Base-by-base conservation (phyloP, 2,329 filamentous ascomycete genomes). In the Dothidotthia symphoricarpi region DNA sequence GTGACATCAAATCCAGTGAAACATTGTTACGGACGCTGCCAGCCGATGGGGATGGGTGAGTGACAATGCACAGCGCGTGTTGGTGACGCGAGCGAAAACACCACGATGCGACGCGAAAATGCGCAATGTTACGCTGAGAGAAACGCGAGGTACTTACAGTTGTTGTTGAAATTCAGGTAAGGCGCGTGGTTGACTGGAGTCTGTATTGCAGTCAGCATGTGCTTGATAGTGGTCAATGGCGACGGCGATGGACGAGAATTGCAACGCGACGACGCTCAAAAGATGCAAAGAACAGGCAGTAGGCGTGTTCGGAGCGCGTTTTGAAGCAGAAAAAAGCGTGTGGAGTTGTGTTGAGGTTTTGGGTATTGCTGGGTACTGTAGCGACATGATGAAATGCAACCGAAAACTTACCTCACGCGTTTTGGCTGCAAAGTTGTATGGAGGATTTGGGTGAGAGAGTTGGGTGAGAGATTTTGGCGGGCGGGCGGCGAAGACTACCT, bases 391-490 rank as follows among this genome's bases (percentile, higher is more conserved):
- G 41, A 40, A 32, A 42, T 31, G 43, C 48, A 58, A 55, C 51
- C 58, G 61, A 60, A 46, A 47, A 65, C 62, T 57, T 46, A 64
- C 62, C 56, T 56, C 53, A 55, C 36, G 47, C 43, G 43, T 41
- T 47, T 55, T 51, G 46, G 43, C 36, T 34, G 47, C 41, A 49
- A 41, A 44, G 40, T 44, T 43, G 36, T 47, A 40, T 38, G 48
- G 39, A 39, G 42, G 43, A 45, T 39, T 38, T 49, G 40, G 37
- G 44, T 47, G 43, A 43, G 42, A 40, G 42, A 38, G 41, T 29
- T 49, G 38, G 37, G 44, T 47, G 43, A 43, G 42, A 38, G 42
- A 37, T 41, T 22, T 22, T 26, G 29, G 43, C 31, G 31, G 29
- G 30, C 22, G 13, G n/a, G 3, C 16, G 8, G 6, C n/a, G n/a